Conservation (phyloP, 208 protist species). For the Leishmania arabica region DNA sequence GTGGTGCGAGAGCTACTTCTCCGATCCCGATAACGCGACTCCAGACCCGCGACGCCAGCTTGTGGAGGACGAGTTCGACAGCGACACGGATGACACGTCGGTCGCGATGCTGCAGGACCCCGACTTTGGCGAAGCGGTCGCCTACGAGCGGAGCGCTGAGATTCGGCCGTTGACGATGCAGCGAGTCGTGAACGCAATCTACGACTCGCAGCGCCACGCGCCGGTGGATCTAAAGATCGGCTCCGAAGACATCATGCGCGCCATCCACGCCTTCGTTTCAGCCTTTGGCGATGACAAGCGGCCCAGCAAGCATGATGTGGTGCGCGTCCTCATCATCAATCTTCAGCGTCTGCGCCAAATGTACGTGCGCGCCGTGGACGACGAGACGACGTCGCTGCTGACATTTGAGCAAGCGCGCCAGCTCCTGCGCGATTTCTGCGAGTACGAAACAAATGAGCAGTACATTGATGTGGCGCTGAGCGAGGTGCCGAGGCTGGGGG, state of each 20-base stretch:
- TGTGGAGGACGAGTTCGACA: constrained; percentile 52
- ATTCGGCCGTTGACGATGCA: constrained; percentile 68
- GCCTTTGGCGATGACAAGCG: constrained; percentile 50
- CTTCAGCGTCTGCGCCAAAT: constrained; percentile 73
- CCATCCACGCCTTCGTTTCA: constrained; percentile 51
- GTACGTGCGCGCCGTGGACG: constrained; percentile 55
- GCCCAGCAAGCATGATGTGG: constrained; percentile 74
- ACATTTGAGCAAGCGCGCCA: constrained; percentile 37
- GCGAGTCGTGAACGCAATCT: constrained; percentile 79
- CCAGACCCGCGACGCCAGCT: constrained; percentile 15
- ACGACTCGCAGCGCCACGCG: constrained; percentile 73
- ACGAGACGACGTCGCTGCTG: constrained; percentile 46
- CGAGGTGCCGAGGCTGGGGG: neutral
- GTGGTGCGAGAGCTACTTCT: constrained; percentile 62
- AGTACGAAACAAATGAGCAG: constrained; percentile 72
- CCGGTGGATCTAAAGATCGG: constrained; percentile 78
- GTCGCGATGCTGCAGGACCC: constrained; percentile 28
- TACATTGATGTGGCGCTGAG: constrained; percentile 38
- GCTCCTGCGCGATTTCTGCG: constrained; percentile 79
- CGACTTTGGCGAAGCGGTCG: constrained; percentile 76
- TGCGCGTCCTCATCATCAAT: constrained; percentile 71
- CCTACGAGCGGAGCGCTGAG: constrained; percentile 80
- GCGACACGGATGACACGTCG: constrained; percentile 37
- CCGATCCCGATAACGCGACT: constrained; percentile 25
- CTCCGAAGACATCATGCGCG: constrained; percentile 59